Evolutionary conservation across 129 eudicot genomes (phyloP).

Genomic region (Smallanthus sonchifolius): DNA sequence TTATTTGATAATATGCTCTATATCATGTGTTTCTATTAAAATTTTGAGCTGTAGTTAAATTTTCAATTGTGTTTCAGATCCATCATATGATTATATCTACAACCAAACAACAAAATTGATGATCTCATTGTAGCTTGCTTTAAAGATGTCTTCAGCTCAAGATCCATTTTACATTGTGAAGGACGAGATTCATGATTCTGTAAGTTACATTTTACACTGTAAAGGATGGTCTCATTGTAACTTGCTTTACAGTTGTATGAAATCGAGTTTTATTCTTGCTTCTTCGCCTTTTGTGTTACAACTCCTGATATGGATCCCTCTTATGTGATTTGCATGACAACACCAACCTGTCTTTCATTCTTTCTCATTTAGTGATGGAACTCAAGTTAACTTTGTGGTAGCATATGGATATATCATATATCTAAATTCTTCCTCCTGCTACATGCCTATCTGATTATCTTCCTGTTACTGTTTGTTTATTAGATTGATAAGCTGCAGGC

Average conservation of each 20-base stretch:
- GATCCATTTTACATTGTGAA: conserved; percentile 82
- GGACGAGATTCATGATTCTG: conserved; percentile 84
- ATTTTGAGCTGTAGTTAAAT: not conserved
- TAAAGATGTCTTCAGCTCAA: conserved; percentile 73
- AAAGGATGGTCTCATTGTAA: not conserved
- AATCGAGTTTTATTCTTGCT: not conserved
- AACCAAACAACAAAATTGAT: conserved; percentile 6
- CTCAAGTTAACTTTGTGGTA: not conserved
- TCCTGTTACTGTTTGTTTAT: conserved; percentile 8
- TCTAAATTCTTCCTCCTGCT: not conserved
- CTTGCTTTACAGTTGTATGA: not conserved
- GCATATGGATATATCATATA: not conserved
- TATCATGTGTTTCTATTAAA: not conserved
- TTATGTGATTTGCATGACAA: not conserved
- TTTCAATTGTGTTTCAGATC: conserved; percentile 15
- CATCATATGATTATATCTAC: not conserved
- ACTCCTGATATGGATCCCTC: not conserved
- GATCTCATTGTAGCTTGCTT: conserved; percentile 4
- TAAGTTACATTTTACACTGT: conserved; percentile 30
- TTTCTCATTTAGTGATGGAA: not conserved
- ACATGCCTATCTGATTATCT: not conserved
- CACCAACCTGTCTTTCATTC: not conserved
- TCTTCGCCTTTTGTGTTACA: not conserved
- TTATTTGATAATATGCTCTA: not conserved
- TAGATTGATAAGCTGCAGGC: conserved; percentile 80